Base-by-base conservation (phyloP, 2,329 filamentous ascomycete species). In the Paraphaeosphaeria sporulosa region DNA sequence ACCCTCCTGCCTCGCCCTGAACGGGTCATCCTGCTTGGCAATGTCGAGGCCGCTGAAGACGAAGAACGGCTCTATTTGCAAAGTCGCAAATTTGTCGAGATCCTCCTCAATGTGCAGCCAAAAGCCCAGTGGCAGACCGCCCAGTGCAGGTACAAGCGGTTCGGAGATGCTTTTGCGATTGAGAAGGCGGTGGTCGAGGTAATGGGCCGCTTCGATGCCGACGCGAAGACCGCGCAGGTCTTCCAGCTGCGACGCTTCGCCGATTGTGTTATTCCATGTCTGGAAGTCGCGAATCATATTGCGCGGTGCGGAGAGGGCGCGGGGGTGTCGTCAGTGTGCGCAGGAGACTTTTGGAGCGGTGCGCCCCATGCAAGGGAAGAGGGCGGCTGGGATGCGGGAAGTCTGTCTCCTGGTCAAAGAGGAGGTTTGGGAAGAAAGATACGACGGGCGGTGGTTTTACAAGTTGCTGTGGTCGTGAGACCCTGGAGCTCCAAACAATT, bases 31-130 rank as follows among this genome's bases (percentile, higher is more conserved):
- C 71, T 94, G 89, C 71, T 91, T 90, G 42, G 89, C 88, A 62
- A 93, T 86, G 42, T 93, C 88, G 71, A 97, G 87, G 38, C 95
- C 95, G 76, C 94, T 92, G 79, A 99, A 99, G 54, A 99, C 85
- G 77, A 99, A 98, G 64, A 96, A 82, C 1, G 92, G 92, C n/a
- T 83, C 87, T 55, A 96, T 89, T 21, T 87, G 86, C 70, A 89
- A 82, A 48, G 85, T 84, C 62, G 87, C 86, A 84, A 95, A 92
- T 60, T 83, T 82, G 61, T 90, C 85, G 32, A 99, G 82, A 69
- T 96, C 92, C 53, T 86, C 85, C 74, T 92, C 87, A 64, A 99
- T 90, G 71, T 90, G 90, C 65, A 82, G 83, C 77, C 87, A 87
- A 73, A 98, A 85, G 55, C 91, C 91, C 61, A 91, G 88, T 2